Conservation (phyloP, 345 rosid genomes). For the Jatropha curcas region DNA sequence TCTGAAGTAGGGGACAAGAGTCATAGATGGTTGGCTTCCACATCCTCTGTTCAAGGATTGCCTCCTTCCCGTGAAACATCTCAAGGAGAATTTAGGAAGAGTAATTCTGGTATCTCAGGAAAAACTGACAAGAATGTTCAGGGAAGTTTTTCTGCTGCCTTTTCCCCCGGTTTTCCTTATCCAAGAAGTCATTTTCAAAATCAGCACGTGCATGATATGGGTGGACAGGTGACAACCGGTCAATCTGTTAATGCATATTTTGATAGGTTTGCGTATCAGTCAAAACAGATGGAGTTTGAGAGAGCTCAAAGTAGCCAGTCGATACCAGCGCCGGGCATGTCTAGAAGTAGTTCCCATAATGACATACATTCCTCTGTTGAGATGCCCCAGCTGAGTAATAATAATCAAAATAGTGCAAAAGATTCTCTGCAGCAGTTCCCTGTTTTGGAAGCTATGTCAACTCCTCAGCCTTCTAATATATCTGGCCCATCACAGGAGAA, state of each 20-base stretch:
- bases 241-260: conserved; percentile 37
- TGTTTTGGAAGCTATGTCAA: conserved; percentile 44
- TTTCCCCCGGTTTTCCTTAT: conserved; percentile 48
- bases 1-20: conserved; percentile 46
- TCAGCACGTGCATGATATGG: conserved; percentile 39
- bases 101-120: conserved; percentile 35
- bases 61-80: conserved; percentile 42
- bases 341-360: conserved; percentile 24
- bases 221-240: conserved; percentile 32
- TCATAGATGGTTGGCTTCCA: conserved; percentile 45
- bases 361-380: conserved; percentile 41
- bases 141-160: conserved; percentile 33
- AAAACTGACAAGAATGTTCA: conserved; percentile 31
- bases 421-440: conserved; percentile 48
- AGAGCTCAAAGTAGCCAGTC: conserved; percentile 48
- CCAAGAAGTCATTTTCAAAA: conserved; percentile 44
- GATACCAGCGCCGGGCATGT: conserved; percentile 19
- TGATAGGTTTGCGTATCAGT: conserved; percentile 40
- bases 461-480: conserved; percentile 37
- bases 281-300: conserved; percentile 42
- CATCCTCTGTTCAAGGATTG: conserved; percentile 43
- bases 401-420: conserved; percentile 33
- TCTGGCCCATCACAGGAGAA: conserved; percentile 44
- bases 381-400: conserved; percentile 28
- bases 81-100: conserved; percentile 41